These are phyloP conservation scores for Caryopteris hybrid DNA, from an alignment of 305 asterid genomes.

Conservation along the genomic window DNA sequence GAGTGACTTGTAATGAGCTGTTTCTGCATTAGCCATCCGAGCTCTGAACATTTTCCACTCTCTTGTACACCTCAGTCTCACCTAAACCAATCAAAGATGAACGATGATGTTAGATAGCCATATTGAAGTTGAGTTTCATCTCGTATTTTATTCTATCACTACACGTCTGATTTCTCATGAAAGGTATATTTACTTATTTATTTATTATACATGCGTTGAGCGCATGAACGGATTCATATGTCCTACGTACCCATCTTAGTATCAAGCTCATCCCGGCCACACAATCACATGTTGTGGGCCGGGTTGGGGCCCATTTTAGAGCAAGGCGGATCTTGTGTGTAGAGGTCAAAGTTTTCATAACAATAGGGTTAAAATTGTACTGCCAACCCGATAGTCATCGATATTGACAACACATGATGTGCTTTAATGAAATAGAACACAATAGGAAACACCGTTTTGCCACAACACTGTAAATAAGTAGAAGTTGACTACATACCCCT, in stretches of 20 bases:
- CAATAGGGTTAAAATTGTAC: background rate
- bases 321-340: background rate
- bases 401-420: background rate
- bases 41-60: conserved; percentile 68
- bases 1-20: conserved; percentile 39
- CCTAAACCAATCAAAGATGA: conserved; percentile 30
- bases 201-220: too few species aligned
- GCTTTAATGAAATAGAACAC: background rate
- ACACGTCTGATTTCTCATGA: too few species aligned
- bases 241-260: too few species aligned
- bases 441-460: background rate
- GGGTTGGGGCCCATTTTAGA: background rate
- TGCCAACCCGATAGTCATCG: background rate
- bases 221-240: too few species aligned
- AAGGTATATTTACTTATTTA: too few species aligned
- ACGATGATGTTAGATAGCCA: background rate
- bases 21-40: conserved; percentile 52
- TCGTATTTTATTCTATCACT: background rate
- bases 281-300: background rate
- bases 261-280: too few species aligned
- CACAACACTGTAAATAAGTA: background rate
- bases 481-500: conserved; percentile 37
- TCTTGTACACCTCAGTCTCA: conserved; percentile 55
- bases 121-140: background rate
- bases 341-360: background rate